Conservation (phyloP, 352 stramenopile species). For the Pythium monospermum region DNA sequence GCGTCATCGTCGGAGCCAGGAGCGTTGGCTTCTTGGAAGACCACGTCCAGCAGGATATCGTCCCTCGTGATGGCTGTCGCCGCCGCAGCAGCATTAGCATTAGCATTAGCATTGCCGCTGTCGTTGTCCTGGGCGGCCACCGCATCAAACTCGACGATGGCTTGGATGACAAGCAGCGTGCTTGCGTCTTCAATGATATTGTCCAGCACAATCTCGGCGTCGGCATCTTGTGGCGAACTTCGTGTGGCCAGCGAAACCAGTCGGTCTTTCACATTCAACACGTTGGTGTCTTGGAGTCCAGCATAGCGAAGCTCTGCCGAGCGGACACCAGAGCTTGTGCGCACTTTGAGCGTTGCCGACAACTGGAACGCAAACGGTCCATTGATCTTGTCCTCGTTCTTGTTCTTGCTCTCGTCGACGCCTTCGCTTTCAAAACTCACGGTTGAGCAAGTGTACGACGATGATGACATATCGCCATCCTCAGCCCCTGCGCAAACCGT, state of each 20-base stretch:
- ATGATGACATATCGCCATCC: constrained; percentile 1
- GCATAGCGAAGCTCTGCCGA: constrained; percentile 45
- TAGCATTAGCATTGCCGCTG: too few relatives aligned
- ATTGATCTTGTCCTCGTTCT: background rate
- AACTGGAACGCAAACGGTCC: constrained; percentile 45
- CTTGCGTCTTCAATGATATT: constrained; percentile 67
- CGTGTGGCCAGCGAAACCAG: constrained; percentile 39
- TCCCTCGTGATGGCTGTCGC: constrained; percentile 30
- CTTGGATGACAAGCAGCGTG: constrained; percentile 66
- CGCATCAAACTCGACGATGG: constrained; percentile 43
- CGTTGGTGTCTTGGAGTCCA: constrained; percentile 50
- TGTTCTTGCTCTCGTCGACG: constrained; percentile 4
- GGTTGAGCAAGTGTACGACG: constrained; percentile 26
- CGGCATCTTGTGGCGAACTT: constrained; percentile 14
- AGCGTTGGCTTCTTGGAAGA: constrained; percentile 75
- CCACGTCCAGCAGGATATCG: constrained; percentile 58
- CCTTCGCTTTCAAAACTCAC: constrained; percentile 42
- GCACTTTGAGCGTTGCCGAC: constrained; percentile 44
- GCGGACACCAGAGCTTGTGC: constrained; percentile 14
- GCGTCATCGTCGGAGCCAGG: background rate
- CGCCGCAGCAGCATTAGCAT: too few relatives aligned
- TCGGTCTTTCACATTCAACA: constrained; percentile 72
- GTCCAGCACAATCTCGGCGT: constrained; percentile 53
- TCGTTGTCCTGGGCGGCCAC: too few relatives aligned
- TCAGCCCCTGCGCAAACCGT: constrained; percentile 15